Base-by-base conservation (phyloP, 2,329 filamentous ascomycete genomes). In the Aureobasidium uvarum region DNA sequence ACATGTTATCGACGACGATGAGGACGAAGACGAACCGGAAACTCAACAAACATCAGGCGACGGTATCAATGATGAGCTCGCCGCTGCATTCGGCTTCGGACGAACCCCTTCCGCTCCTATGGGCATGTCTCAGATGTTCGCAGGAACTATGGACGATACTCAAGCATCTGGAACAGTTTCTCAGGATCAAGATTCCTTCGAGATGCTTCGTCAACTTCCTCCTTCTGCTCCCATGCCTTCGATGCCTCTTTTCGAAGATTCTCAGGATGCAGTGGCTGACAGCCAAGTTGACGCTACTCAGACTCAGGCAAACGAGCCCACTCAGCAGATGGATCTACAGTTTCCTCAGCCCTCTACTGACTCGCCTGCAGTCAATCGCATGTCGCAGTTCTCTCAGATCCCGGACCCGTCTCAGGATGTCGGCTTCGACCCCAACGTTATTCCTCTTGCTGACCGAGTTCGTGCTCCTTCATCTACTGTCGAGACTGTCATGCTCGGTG, bases 101-200 rank as follows among this genome's bases (percentile, higher is more conserved):
- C 71, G 72, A 7, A 56, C 66, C 36, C 67, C 70, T 52, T 73
- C 75, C 46, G 71, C 78, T 60, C 77, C 81, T 6, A 75, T 96
- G 48, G 90, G 91, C 11, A 82, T 96, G 51, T 96, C 92, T 0
- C 93, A 96, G 72, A 94, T 95, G 68, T 97, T 96, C 74, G 90
- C 90, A 5, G 91, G 91, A 14, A 96, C 92, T 0, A 89, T 97
- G 86, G 92, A 90, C 2, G 76, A 72, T 8, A 69, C 71, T 81
- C 74, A 76, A 18, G 74, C 70, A 18, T 73, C 67, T 23, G 56
- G n/a, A 11, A 25, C 25, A 7, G 8, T 46, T 28, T 25, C 68
- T 56, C 71, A 62, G 56, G 77, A 82, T 66, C 76, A 81, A 68
- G 81, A 84, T 67, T 84, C 83, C 8, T 67, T 76, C 48, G 75